Conservation (phyloP, 306 rosid species). For the Lupinus albus region DNA sequence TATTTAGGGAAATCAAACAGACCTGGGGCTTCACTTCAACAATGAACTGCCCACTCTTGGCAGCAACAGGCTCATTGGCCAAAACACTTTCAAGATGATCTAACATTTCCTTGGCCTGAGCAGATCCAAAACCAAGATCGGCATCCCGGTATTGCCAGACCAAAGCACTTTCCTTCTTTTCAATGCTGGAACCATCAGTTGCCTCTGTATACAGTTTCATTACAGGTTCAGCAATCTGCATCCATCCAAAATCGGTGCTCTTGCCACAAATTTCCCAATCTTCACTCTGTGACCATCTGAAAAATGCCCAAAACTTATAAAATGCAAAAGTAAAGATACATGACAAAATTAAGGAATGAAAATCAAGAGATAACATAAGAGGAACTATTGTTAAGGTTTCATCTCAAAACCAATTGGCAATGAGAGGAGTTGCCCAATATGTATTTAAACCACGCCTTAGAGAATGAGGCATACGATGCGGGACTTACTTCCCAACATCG, state of each 20-base stretch:
- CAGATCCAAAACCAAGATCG: conserved; percentile 72
- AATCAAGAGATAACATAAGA: conserved; percentile 2
- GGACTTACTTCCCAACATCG: no score
- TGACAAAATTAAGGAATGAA: conserved; percentile 24
- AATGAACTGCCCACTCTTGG: conserved; percentile 73
- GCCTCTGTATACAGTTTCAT: conserved; percentile 79
- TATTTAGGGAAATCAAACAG: conserved; percentile 32
- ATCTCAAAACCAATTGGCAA: no score
- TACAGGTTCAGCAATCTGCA: conserved; percentile 76
- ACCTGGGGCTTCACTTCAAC: conserved; percentile 90
- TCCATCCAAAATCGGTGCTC: conserved; percentile 71
- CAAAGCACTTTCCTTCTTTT: conserved; percentile 76
- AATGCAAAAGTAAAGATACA: conserved; percentile 9
- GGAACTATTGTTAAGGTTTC: conserved; percentile 11
- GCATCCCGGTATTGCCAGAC: conserved; percentile 87
- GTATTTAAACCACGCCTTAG: no score
- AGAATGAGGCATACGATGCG: no score
- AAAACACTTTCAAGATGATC: conserved; percentile 87
- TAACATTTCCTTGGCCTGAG: conserved; percentile 84
- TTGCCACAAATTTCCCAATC: conserved; percentile 68
- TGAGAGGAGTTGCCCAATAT: no score
- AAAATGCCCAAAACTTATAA: conserved; percentile 27
- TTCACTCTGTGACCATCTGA: conserved; percentile 62
- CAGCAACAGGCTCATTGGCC: conserved; percentile 86
- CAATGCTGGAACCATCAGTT: conserved; percentile 79